Conservation (phyloP, 2,329 filamentous ascomycete species). For the Alternaria brassicicola region DNA sequence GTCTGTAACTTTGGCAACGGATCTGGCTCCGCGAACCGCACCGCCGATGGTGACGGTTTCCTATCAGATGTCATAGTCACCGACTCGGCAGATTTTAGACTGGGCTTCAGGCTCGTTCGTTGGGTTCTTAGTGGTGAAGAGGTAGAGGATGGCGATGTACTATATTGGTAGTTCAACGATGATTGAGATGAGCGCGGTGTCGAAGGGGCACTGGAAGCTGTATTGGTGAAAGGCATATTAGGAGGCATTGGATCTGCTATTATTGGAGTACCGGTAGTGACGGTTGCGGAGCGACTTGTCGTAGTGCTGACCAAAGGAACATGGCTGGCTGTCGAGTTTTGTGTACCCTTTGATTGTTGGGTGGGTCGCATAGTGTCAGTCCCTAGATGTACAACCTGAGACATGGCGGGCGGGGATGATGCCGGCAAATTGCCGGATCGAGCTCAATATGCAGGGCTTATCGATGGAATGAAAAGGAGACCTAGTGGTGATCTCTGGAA, state of each 20-base stretch:
- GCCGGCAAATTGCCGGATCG: conserved; percentile 22
- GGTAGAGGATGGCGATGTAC: conserved; percentile 25
- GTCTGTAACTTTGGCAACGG: conserved; percentile 12
- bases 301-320: conserved; percentile 7
- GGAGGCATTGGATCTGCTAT: conserved; percentile 7
- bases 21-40: conserved; percentile 34
- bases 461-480: conserved; percentile 19
- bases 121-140: conserved; percentile 9
- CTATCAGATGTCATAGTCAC: conserved; percentile 13
- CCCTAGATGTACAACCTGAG: conserved; percentile 25
- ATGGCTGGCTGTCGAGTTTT: conserved; percentile 17
- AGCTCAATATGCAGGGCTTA: conserved; percentile 18
- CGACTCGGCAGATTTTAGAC: conserved; percentile 26
- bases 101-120: conserved; percentile 31
- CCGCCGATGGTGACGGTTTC: conserved; percentile 28
- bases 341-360: conserved; percentile 24
- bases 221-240: conserved; percentile 12
- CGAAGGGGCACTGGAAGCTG: conserved; percentile 21
- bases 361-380: conserved; percentile 22
- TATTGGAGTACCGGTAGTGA: not conserved
- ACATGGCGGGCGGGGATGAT: conserved; percentile 28
- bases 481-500: not conserved
- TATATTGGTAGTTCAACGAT: conserved; percentile 22
- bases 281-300: conserved; percentile 4
- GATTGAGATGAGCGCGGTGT: conserved; percentile 28